Conservation (phyloP, 2,329 filamentous ascomycete species). For the Fusarium nodosum region DNA sequence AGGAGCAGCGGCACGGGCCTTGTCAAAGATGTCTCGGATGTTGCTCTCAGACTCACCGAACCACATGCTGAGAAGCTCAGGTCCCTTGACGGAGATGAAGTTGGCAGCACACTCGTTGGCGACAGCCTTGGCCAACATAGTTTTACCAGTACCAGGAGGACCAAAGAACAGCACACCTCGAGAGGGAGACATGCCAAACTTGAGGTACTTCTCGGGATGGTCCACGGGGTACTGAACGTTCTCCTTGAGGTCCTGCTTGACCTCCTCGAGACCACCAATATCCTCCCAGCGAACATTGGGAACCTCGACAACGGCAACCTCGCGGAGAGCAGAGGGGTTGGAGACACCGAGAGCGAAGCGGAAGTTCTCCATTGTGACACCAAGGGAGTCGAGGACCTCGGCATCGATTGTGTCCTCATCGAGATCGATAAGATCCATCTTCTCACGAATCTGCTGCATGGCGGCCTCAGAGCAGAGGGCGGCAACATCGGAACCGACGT, state of each 20-base stretch:
- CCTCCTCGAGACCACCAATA: conserved; percentile 96
- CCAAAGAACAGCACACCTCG: conserved; percentile 99
- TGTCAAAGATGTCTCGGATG: conserved; percentile 99
- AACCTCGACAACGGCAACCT: conserved; percentile 98
- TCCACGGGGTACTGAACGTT: conserved; percentile 99
- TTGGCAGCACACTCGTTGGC: conserved; percentile 99
- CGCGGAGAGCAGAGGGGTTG: conserved; percentile 97
- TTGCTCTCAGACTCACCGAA: conserved; percentile 99
- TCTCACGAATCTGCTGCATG: conserved; percentile 99
- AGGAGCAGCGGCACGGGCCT: conserved; percentile 96
- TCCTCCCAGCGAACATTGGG: conserved; percentile 99
- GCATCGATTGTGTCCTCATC: conserved; percentile 99
- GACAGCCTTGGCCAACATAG: conserved; percentile 98
- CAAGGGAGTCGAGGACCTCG: conserved; percentile 96
- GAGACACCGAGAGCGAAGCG: conserved; percentile 97
- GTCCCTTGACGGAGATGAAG: conserved; percentile 99
- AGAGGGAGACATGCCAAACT: conserved; percentile 97
- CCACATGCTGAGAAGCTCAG: conserved; percentile 99
- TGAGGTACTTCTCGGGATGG: conserved; percentile 99
- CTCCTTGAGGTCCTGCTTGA: conserved; percentile 99
- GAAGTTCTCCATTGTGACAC: conserved; percentile 99
- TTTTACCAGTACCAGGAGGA: conserved; percentile 99
- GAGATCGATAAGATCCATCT: conserved; percentile 99
- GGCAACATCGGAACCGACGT: conserved; percentile 97
- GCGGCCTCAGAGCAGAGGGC: conserved; percentile 98